Conservation (phyloP, 495 filamentous ascomycete species). For the Choiromyces venosus region DNA sequence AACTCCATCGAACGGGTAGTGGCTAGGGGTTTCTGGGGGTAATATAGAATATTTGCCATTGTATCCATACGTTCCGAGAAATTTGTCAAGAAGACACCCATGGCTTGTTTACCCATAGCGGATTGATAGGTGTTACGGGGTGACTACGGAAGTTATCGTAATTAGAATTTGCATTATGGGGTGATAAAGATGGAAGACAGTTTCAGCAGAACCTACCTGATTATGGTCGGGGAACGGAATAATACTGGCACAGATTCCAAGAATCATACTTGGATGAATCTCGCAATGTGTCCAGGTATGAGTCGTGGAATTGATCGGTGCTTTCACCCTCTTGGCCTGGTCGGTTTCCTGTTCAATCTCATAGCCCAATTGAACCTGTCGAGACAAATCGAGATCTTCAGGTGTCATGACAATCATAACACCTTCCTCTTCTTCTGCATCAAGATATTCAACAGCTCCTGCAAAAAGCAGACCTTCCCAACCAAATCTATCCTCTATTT, state of each 20-base stretch:
- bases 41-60: conserved; percentile 98
- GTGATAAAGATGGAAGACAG: neutral
- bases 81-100: conserved; percentile 98
- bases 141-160: conserved; percentile 51
- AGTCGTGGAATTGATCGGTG: conserved; percentile 63
- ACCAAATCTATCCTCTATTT: conserved; percentile 62
- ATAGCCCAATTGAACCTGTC: conserved; percentile 62
- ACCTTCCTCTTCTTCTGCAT: conserved; percentile 96
- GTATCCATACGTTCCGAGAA: conserved; percentile 96
- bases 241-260: conserved; percentile 96
- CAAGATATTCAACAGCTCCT: conserved; percentile 87
- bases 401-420: conserved; percentile 99
- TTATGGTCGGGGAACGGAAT: conserved; percentile 99
- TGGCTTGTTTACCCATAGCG: conserved; percentile 99
- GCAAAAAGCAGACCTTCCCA: conserved; percentile 77
- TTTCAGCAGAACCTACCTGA: conserved; percentile 51
- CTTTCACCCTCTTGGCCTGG: conserved; percentile 68
- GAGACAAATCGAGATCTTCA: conserved; percentile 75
- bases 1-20: conserved; percentile 98
- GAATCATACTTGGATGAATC: conserved; percentile 98
- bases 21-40: conserved; percentile 93
- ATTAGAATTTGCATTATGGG: conserved; percentile 11
- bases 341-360: conserved; percentile 55
- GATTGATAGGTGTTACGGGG: conserved; percentile 99
- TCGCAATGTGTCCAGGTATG: conserved; percentile 96